These are phyloP conservation scores for Sclerotinia sclerotiorum DNA, from an alignment of 2,329 filamentous ascomycete species.

Conservation along the genomic window DNA sequence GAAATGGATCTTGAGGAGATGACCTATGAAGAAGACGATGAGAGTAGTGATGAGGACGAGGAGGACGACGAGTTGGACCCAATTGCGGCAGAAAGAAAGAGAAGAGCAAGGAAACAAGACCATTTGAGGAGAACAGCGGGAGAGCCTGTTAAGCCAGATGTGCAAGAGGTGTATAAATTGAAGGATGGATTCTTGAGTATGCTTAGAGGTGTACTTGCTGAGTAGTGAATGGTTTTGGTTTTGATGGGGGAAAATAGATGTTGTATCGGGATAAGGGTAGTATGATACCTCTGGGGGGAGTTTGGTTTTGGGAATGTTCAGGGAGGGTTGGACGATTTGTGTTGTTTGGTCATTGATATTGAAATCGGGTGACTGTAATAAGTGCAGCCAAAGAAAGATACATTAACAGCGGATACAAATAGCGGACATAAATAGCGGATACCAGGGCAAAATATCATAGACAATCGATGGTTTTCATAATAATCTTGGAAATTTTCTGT, in stretches of 20 bases:
- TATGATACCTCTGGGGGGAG: neutral
- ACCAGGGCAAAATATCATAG: neutral
- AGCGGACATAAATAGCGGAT: conserved; percentile 1
- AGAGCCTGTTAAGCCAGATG: conserved; percentile 76
- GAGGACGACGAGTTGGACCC: conserved; percentile 80
- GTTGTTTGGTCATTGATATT: neutral
- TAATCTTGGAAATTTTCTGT: neutral
- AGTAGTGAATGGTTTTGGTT: conserved; percentile 49
- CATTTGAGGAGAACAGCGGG: conserved; percentile 76
- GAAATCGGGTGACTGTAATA: neutral
- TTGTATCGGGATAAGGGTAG: too few species aligned
- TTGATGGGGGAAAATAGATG: neutral
- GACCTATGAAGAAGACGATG: conserved; percentile 70
- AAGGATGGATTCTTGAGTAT: conserved; percentile 78
- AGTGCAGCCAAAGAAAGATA: neutral
- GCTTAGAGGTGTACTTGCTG: conserved; percentile 77
- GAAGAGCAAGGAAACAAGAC: conserved; percentile 75
- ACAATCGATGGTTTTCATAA: neutral
- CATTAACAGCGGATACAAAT: neutral
- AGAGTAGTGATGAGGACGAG: conserved; percentile 62
- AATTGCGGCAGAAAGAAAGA: conserved; percentile 79
- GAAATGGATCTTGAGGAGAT: conserved; percentile 85
- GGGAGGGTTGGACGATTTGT: neutral
- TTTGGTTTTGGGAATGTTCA: neutral
- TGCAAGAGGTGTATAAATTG: conserved; percentile 78